Percentiles rank a stretch among this genome's conserved stretches.
Evolutionary conservation across 1,139 yeast genomes (phyloP).

Genomic region (Hyphopichia burtonii): DNA sequence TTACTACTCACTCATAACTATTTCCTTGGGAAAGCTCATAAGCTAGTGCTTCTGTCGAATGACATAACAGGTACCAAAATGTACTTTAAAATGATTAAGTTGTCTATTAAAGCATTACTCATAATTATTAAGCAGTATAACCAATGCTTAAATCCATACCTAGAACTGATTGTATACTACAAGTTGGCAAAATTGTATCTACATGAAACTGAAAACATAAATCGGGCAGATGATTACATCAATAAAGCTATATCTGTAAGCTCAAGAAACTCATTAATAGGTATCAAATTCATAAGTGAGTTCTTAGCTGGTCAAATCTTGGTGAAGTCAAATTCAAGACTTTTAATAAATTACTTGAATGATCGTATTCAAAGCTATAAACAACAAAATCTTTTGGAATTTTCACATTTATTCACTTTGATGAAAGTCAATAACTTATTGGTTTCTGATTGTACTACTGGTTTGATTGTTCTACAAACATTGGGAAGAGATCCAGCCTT

Average conservation of each 20-base stretch:
- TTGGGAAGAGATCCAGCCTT: slow-evolving; percentile 12
- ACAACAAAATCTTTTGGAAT: slow-evolving; percentile 10
- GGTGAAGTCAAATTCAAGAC: slow-evolving; percentile 18
- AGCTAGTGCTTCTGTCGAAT: slow-evolving; percentile 12
- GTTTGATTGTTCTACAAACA: slow-evolving; percentile 22
- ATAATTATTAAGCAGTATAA: slow-evolving; percentile 28
- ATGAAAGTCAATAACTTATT: slow-evolving; percentile 28
- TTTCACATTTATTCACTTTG: slow-evolving; percentile 24
- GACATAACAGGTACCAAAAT: slow-evolving; percentile 16
- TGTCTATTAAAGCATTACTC: slow-evolving; percentile 38
- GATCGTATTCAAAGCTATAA: slow-evolving; percentile 21
- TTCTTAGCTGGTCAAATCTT: slow-evolving; percentile 34
- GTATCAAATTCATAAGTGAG: slow-evolving; percentile 27
- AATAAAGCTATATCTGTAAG: slow-evolving; percentile 37
- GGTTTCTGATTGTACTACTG: slow-evolving; percentile 20
- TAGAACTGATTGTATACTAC: slow-evolving; percentile 31
- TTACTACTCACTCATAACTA: slow-evolving; percentile 19
- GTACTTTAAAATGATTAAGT: slow-evolving; percentile 37
- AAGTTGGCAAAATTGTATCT: slow-evolving; percentile 36
- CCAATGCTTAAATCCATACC: slow-evolving; percentile 22
- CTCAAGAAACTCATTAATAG: slow-evolving; percentile 21
- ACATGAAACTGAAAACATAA: slow-evolving; percentile 39
- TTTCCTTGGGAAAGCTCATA: slow-evolving; percentile 27
- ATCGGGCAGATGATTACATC: slow-evolving; percentile 41
- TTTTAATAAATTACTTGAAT: slow-evolving; percentile 29